Base-by-base conservation (phyloP, 1,284 basidiomycete species). In the Apiotrichum porosum region DNA sequence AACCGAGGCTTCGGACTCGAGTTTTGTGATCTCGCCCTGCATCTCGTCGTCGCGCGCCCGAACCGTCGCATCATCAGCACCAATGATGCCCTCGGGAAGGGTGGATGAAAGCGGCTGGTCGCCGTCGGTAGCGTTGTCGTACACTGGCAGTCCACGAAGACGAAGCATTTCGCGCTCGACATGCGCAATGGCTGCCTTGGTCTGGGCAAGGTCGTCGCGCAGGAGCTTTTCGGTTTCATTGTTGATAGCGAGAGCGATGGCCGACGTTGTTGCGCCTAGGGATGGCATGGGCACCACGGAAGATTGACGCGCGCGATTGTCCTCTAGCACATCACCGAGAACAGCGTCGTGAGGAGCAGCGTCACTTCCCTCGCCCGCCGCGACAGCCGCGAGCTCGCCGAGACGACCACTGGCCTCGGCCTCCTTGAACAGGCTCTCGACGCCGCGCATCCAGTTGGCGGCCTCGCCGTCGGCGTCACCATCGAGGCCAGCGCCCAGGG, bases 341-440 rank as follows among this genome's bases (percentile, higher is more conserved):
- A 28, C 12, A 6, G 26, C 26, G 26, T 28, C 26, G 6, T 28
- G 26, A 6, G 12, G 26, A 28, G 26, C 26, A 28, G 26, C 26
- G 8, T 28, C 26, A 28, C 26, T 28, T 2, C 55, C 57, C 31
- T 56, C 54, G 2, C 58, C 61, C 3, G 61, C 58, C 10, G 68
- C 68, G 3, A 69, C 62, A 1, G 62, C 64, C 2, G 68, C 68
- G 12, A 70, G 54, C 42, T 70, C 66, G 6, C 62, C 64, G n/a
- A 70, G 38, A 6, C 68, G 48, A 10, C 66, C 65, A n/a, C 50
- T 58, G 6, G 54, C 47, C 22, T 65, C 65, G 10, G 57, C 56
- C 22, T 67, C 61, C 38, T 63, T 62, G 37, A 69, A 51, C 14
- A 66, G 51, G 19, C 49, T 61, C 42, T 65, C 65, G 33, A 66